phyloP scores from a whole-genome alignment of 768 basidiomycete species.

The Amanita polypyramis region DNA sequence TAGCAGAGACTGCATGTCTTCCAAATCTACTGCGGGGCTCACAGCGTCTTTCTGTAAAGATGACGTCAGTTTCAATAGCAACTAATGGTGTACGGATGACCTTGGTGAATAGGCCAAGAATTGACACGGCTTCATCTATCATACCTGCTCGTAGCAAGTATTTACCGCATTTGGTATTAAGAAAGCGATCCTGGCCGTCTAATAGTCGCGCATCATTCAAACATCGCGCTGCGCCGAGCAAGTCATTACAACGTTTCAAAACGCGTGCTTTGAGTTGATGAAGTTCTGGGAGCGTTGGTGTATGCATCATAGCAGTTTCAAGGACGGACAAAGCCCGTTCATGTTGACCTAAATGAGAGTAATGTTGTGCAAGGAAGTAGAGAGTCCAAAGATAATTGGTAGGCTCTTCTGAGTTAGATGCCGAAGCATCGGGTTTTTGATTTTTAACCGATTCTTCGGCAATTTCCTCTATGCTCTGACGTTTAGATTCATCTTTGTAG shows the following conservation, averaged over 20 bases:
- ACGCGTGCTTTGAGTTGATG: constrained; percentile 73
- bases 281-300: constrained; percentile 89
- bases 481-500: constrained; percentile 58
- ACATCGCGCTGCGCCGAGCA: constrained; percentile 56
- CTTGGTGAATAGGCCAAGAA: constrained; percentile 88
- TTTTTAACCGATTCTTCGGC: constrained; percentile 35
- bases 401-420: constrained; percentile 38
- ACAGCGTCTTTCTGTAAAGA: constrained; percentile 71
- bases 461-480: constrained; percentile 55
- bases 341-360: constrained; percentile 51
- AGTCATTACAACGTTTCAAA: constrained; percentile 80
- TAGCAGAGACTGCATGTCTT: constrained; percentile 93
- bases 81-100: constrained; percentile 23
- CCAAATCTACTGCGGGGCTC: constrained; percentile 67
- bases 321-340: constrained; percentile 51
- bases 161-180: constrained; percentile 92
- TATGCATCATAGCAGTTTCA: constrained; percentile 62
- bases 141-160: constrained; percentile 81
- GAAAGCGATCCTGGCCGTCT: constrained; percentile 90
- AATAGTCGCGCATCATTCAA: constrained; percentile 77
- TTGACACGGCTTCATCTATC: constrained; percentile 58
- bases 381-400: constrained; percentile 89
- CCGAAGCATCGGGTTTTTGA: constrained; percentile 12
- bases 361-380: constrained; percentile 90
- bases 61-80: not conserved